Conservation (phyloP, 2,329 filamentous ascomycete species). For the Alternaria sp. region DNA sequence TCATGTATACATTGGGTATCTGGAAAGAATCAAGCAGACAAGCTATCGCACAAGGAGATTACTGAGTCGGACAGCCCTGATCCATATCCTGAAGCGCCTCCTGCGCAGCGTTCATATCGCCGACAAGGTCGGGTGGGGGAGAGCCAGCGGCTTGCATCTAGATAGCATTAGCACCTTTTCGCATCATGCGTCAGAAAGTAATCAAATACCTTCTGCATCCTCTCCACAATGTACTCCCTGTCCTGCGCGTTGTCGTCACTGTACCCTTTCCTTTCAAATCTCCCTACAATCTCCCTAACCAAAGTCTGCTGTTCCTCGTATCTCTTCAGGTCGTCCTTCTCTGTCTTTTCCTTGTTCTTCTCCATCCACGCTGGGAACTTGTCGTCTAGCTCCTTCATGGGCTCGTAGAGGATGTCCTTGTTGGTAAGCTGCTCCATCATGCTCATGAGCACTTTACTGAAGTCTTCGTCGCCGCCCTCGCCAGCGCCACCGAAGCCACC, state of each 20-base stretch:
- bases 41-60: slow-evolving; percentile 25
- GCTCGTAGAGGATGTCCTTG: slow-evolving; percentile 97
- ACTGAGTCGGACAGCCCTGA: slow-evolving; percentile 70
- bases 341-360: slow-evolving; percentile 73
- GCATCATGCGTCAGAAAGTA: not conserved
- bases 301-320: slow-evolving; percentile 83
- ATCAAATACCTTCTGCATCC: slow-evolving; percentile 86
- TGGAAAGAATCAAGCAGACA: slow-evolving; percentile 17
- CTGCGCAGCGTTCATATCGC: slow-evolving; percentile 85
- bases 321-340: slow-evolving; percentile 75
- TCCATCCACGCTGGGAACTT: slow-evolving; percentile 93
- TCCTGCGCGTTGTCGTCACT: slow-evolving; percentile 82
- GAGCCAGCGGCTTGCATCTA: slow-evolving; percentile 97
- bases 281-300: slow-evolving; percentile 84
- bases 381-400: slow-evolving; percentile 94
- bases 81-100: slow-evolving; percentile 68
- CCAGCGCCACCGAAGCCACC: slow-evolving; percentile 61
- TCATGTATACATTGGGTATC: slow-evolving; percentile 36
- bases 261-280: slow-evolving; percentile 86
- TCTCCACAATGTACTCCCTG: slow-evolving; percentile 92
- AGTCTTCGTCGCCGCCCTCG: slow-evolving; percentile 77
- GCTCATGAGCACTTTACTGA: slow-evolving; percentile 92
- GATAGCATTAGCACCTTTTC: not conserved
- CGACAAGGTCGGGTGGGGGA: slow-evolving; percentile 88
- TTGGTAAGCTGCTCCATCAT: slow-evolving; percentile 99